Evolutionary conservation across 2,329 filamentous ascomycete genomes (phyloP), one percentile per base, ranked within the genome.

Genomic region (Colletotrichum gloeosporioides): DNA sequence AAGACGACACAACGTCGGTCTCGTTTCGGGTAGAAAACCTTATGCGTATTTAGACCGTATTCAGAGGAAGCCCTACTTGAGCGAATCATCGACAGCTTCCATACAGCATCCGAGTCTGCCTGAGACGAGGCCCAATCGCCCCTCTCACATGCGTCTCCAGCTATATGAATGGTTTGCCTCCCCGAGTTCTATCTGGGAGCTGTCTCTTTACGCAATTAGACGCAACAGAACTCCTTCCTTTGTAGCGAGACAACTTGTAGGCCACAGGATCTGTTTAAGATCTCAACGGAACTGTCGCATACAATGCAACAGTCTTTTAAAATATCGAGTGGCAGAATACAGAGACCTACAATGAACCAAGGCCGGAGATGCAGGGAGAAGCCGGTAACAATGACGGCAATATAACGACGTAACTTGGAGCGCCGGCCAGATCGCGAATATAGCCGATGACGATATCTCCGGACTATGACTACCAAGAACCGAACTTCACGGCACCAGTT

Each of bases 261-360:
- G 4, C 18, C 18, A 49, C 39, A 49, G 39, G 18, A n/a, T 12
- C 9, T n/a, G 2, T 10, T 1, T 1, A n/a, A 49, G 0, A 7
- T 12, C 39, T 12, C 0, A 6, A n/a, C 39, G 18, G 1, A 2
- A 10, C 39, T 12, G 3, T 7, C 18, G 39, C 9, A n/a, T n/a
- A n/a, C 7, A 9, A 39, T 4, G 4, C 4, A 9, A 4, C 16
- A 39, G 15, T 5, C 16, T 9, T 29, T 16, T 16, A 0, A 18
- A 39, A 9, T 8, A 2, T 18, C 2, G 8, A 12, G 39, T n/a
- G 39, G 9, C 7, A n/a, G 18, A 49, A 12, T n/a, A n/a, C 9
- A 22, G 22, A 22, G 22, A 22, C 22, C 22, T 22, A 22, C 22
- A 22, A 22, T 22, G 22, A 22, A 22, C 22, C 22, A 49, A 49